Evolutionary conservation across 2,329 filamentous ascomycete genomes (phyloP).

Genomic region (Xylariaceae sp.): DNA sequence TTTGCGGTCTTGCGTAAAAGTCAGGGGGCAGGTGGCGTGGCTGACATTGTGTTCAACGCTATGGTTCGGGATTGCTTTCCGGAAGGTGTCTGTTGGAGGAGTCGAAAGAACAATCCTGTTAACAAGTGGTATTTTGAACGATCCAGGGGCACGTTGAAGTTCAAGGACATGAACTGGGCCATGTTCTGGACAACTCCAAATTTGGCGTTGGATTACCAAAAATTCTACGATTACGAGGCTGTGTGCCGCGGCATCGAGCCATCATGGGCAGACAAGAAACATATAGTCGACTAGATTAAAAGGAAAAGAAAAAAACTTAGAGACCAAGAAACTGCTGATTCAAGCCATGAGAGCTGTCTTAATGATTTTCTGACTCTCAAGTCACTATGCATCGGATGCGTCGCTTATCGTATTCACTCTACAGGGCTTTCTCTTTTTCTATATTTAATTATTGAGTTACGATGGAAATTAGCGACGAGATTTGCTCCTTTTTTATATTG

Average conservation of each 20-base stretch:
- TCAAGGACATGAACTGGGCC: conserved; percentile 85
- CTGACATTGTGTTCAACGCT: conserved; percentile 94
- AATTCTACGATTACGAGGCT: conserved; percentile 72
- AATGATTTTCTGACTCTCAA: too few species aligned
- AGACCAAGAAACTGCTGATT: conserved; percentile 3
- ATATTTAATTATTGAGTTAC: too few species aligned
- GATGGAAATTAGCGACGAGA: too few species aligned
- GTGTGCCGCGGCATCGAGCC: conserved; percentile 73
- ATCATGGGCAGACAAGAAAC: conserved; percentile 68
- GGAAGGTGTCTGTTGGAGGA: conserved; percentile 89
- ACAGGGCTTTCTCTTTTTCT: too few species aligned
- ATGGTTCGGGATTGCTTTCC: conserved; percentile 93
- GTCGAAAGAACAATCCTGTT: conserved; percentile 87
- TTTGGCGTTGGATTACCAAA: conserved; percentile 60
- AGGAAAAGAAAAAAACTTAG: not conserved
- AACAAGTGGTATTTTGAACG: conserved; percentile 99
- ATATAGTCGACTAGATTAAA: conserved; percentile 59
- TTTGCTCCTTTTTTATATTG: too few species aligned
- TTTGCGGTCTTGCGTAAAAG: conserved; percentile 90
- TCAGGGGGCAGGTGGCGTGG: conserved; percentile 90
- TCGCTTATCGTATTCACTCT: too few species aligned
- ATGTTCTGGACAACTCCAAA: conserved; percentile 96
- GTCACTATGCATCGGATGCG: too few species aligned
- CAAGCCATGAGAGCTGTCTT: not conserved
- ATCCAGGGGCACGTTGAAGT: conserved; percentile 80